Evolutionary conservation across 2,329 filamentous ascomycete genomes (phyloP).

Genomic region (Monosporascus sp.): DNA sequence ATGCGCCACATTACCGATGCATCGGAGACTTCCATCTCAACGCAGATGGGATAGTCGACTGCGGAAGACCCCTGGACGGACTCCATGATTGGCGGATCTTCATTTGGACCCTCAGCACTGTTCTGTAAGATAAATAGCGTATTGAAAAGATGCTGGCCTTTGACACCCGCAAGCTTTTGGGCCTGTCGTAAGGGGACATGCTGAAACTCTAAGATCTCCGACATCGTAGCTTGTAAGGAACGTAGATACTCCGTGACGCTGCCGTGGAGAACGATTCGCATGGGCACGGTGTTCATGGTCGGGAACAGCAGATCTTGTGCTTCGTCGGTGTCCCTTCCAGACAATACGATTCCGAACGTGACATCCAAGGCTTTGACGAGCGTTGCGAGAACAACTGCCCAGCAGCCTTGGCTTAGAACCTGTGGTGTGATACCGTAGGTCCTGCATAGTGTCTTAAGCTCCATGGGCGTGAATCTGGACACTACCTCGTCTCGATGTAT

Average conservation of each 20-base stretch:
- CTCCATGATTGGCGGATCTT: constrained; percentile 43
- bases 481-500: constrained; percentile 39
- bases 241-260: constrained; percentile 58
- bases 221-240: constrained; percentile 68
- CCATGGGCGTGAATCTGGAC: constrained; percentile 36
- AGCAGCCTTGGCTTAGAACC: constrained; percentile 70
- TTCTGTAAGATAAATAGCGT: constrained; percentile 53
- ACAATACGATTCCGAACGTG: constrained; percentile 76
- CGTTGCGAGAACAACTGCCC: constrained; percentile 65
- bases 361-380: constrained; percentile 64
- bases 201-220: constrained; percentile 64
- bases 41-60: constrained; percentile 76
- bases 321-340: constrained; percentile 72
- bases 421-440: constrained; percentile 67
- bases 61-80: constrained; percentile 61
- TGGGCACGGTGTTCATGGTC: constrained; percentile 83
- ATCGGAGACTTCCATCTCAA: constrained; percentile 67
- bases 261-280: constrained; percentile 70
- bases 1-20: constrained; percentile 62
- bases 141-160: constrained; percentile 41
- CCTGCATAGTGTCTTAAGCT: constrained; percentile 59
- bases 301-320: constrained; percentile 71
- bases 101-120: constrained; percentile 6
- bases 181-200: constrained; percentile 72
- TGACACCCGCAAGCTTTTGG: constrained; percentile 43